Base-by-base conservation (phyloP, 2,329 filamentous ascomycete species). In the Ilyonectria sp. region DNA sequence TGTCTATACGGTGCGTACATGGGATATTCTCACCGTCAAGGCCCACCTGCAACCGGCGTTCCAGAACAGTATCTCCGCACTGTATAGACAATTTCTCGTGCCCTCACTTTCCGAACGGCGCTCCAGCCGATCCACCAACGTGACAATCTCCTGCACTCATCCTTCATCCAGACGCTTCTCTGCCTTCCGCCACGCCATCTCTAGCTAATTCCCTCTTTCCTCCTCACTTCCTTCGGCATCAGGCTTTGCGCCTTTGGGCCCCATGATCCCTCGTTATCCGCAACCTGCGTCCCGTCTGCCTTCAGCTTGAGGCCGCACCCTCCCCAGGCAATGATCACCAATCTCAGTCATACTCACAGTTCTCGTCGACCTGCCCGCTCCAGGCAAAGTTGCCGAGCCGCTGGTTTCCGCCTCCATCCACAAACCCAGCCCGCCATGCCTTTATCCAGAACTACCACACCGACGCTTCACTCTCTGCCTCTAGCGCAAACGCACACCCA, bases 1-100 rank as follows among this genome's bases (percentile, higher is more conserved):
- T 75, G 73, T 70, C 74, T 76, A 76, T 76, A 76, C 74, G 69
- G 74, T 76, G 74, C 72, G 69, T 74, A 67, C 50, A 26, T 65
- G 65, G 60, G 58, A 50, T 67, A 61, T 37, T 66, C 46, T 13
- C 55, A 76, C 74, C 66, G 74, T 76, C 35, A 2, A 1, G 3
- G 10, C 33, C 46, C 47, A 43, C 43, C 19, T 6, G 6, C 6
- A 13, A 1, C 15, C 21, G 23, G 10, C 29, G 17, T 29, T 37
- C 21, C 9, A n/a, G 11, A 47, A 60, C 72, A 53, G 73, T 75
- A 60, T 29, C 17, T 21, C 33, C 21, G 46, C 56, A 76, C 74
- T 74, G 74, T 76, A 74, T 76, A 76, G 74, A 71, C 68, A 74
- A 75, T 65, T 65, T 63, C 70, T 43, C 56, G 47, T 54, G 49